Evolutionary conservation across 495 filamentous ascomycete species (phyloP).

Genomic region (Hypoxylon trugodes): DNA sequence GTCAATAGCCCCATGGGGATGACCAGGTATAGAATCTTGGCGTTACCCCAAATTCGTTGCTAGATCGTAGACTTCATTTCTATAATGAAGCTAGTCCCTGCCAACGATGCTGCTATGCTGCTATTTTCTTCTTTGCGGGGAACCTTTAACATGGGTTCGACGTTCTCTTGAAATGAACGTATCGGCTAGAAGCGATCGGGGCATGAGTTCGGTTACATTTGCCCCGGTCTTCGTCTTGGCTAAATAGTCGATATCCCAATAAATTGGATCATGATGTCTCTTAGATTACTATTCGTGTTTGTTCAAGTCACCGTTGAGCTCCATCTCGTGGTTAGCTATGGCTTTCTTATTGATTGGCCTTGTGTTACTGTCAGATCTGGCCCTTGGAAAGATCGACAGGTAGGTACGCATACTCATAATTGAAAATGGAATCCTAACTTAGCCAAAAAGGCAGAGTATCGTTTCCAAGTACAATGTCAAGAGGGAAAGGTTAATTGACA

Average conservation of each 20-base stretch:
- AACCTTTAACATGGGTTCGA: background rate
- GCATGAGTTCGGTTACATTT: constrained; percentile 16
- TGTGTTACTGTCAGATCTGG: background rate
- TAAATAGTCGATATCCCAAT: background rate
- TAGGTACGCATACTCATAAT: background rate
- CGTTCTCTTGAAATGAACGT: background rate
- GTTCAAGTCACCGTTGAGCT: background rate
- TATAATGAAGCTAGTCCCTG: background rate
- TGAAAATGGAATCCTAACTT: background rate
- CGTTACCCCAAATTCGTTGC: constrained; percentile 1
- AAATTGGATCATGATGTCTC: background rate
- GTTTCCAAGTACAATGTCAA: constrained; percentile 28
- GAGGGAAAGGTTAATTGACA: constrained; percentile 30
- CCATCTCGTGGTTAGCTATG: constrained; percentile 1
- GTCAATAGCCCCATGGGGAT: background rate
- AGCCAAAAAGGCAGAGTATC: constrained; percentile 10
- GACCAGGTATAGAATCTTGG: constrained; percentile 2
- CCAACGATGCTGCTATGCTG: constrained; percentile 2
- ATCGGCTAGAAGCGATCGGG: background rate
- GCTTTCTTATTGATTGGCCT: constrained; percentile 7
- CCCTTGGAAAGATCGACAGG: constrained; percentile 29
- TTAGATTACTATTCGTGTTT: background rate
- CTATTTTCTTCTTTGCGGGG: constrained; percentile 1
- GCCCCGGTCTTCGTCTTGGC: constrained; percentile 11
- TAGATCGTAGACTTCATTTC: constrained; percentile 1